Base-by-base conservation (phyloP, 2,329 filamentous ascomycete genomes). In the Cordyceps javanica region DNA sequence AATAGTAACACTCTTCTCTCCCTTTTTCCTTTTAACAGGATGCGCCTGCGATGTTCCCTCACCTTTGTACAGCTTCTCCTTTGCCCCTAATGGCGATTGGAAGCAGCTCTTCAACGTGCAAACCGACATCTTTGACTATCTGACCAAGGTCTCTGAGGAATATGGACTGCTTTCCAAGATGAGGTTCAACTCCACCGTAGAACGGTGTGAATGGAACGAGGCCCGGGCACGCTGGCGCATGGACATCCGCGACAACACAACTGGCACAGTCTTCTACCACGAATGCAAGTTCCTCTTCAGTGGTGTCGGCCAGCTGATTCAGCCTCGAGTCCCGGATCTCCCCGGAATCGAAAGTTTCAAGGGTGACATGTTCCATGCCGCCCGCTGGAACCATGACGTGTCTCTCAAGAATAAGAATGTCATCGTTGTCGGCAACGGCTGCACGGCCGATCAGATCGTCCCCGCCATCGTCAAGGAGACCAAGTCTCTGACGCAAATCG, bases 11-110 rank as follows among this genome's bases (percentile, higher is more conserved):
- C 14, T n/a, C 23, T 19, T 30, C 23, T 32, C n/a, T 8, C 19
- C 6, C 9, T 34, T 32, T 19, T 3, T n/a, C n/a, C n/a, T 8
- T 19, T n/a, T 9, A 58, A n/a, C 25, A 69, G 67, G 68, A 5
- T 69, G 66, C 56, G 81, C 81, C 7, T 85, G 82, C 63, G 82
- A 85, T 44, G 75, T 87, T 0, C 82, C 83, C 3, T 75, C 77
- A 3, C 75, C 81, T 53, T 76, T 83, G 10, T 88, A 88, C 65
- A 83, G 84, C 64, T 81, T 78, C 53, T 81, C 80, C 1, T 88
- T 85, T 65, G 75, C 76, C 19, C 78, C 81, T 1, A 87, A 87
- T 59, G 79, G 80, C 0, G 70, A 82, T 60, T 88, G 85, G 85
- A 77, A 74, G 0, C 75, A 81, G 41, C 73, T 82, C 39, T 79